These are phyloP conservation scores for Saccharum spontaneum DNA, from an alignment of 176 grass and related monocot species.

Conservation along the genomic window DNA sequence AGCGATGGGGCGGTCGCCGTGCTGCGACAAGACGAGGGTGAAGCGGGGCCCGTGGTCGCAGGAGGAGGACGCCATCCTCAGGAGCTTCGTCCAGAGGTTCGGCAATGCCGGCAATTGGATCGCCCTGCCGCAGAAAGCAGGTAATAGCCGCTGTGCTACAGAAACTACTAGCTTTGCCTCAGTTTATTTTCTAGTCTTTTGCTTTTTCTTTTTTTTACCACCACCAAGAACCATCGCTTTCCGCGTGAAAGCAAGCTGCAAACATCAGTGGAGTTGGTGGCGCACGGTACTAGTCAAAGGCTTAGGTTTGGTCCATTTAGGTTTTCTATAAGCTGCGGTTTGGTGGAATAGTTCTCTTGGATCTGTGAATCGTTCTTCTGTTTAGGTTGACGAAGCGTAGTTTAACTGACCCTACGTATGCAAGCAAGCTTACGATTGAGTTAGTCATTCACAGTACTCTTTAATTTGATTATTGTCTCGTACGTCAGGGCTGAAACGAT, in stretches of 20 bases:
- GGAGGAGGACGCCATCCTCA: constrained; percentile 70
- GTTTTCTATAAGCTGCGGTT: not conserved
- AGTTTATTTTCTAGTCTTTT: too few species aligned
- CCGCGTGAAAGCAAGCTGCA: not conserved
- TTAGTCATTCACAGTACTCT: not conserved
- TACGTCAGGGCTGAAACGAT: constrained; percentile 47
- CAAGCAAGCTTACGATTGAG: not conserved
- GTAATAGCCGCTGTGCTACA: not conserved
- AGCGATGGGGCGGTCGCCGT: constrained; percentile 74
- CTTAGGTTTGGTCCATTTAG: not conserved
- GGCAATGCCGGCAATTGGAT: constrained; percentile 65
- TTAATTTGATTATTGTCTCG: not conserved
- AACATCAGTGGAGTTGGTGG: constrained; percentile 2
- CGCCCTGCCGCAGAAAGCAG: constrained; percentile 51
- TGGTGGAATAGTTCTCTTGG: not conserved
- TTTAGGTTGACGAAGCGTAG: not conserved
- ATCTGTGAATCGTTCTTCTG: not conserved
- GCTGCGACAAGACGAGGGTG: constrained; percentile 81
- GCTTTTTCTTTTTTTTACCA: too few species aligned
- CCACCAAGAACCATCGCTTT: not conserved
- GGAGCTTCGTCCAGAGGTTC: constrained; percentile 54
- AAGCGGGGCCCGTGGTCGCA: constrained; percentile 90
- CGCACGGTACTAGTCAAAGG: constrained; percentile 1
- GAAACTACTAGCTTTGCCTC: too few species aligned
- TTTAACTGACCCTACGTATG: not conserved